Evolutionary conservation across 306 rosid genomes (phyloP).

Genomic region (Oemleria cerasiformis): DNA sequence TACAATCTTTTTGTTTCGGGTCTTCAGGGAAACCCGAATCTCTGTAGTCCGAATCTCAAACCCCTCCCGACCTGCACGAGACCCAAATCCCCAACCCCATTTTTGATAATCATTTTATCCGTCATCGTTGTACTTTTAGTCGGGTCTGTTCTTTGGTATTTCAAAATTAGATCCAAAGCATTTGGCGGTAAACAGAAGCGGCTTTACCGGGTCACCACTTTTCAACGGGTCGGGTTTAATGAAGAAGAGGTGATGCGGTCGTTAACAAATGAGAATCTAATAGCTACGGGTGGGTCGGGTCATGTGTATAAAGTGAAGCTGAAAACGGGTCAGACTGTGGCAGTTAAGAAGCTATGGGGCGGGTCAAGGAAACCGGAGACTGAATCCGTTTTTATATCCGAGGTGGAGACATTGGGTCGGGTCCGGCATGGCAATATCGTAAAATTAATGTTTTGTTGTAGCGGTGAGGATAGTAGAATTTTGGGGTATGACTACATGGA

Average conservation of each 20-base stretch:
- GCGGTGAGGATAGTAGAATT: conserved; percentile 48
- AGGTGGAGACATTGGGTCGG: conserved; percentile 69
- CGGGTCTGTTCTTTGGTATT: conserved; percentile 42
- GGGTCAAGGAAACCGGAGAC: conserved; percentile 28
- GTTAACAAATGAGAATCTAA: conserved; percentile 43
- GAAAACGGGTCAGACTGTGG: conserved; percentile 59
- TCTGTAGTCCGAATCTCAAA: conserved; percentile 52
- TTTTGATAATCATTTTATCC: conserved; percentile 31
- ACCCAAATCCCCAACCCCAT: conserved; percentile 32
- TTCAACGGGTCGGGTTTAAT: conserved; percentile 53
- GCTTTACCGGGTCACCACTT: conserved; percentile 39
- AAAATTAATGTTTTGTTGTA: conserved; percentile 63
- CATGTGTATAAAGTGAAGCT: conserved; percentile 54
- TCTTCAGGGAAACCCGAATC: conserved; percentile 55
- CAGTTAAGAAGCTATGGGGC: conserved; percentile 67
- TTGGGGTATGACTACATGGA: conserved; percentile 78
- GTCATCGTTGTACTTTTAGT: conserved; percentile 33
- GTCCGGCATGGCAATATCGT: conserved; percentile 78
- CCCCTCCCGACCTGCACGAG: conserved; percentile 45
- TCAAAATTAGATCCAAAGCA: conserved; percentile 27
- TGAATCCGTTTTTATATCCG: conserved; percentile 53
- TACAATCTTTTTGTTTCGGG: conserved; percentile 31
- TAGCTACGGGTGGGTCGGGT: conserved; percentile 76
- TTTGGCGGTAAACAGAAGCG: conserved; percentile 33
- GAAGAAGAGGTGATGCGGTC: conserved; percentile 57